phyloP scores from a whole-genome alignment of 2,329 filamentous ascomycete species.

The Botrytis galanthina region DNA sequence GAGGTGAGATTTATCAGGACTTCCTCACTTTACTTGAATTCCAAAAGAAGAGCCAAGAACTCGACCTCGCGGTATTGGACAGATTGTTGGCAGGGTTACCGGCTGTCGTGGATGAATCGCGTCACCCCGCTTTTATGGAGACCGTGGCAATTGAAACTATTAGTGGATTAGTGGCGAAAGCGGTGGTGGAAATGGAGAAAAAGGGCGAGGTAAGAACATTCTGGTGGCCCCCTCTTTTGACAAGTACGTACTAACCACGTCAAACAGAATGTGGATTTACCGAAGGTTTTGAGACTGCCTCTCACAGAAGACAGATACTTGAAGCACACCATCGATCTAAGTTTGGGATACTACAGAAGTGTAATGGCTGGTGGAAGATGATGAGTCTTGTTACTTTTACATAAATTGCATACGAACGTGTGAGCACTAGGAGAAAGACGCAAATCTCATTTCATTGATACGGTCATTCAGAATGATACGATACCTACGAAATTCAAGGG shows the following conservation, averaged over 20 bases:
- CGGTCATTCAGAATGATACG: conserved; percentile 25
- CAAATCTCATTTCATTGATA: conserved; percentile 1
- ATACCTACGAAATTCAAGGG: conserved; percentile 18
- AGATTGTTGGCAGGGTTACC: conserved; percentile 56
- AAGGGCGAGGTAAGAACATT: conserved; percentile 53
- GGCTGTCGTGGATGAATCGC: conserved; percentile 44
- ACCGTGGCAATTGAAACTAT: conserved; percentile 80
- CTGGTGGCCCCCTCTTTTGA: not conserved
- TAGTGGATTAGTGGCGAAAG: conserved; percentile 67
- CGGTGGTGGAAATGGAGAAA: conserved; percentile 55
- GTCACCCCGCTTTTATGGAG: conserved; percentile 49
- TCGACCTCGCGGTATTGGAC: conserved; percentile 50
- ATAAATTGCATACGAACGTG: conserved; percentile 5
- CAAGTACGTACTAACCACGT: not conserved
- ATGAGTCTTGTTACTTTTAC: conserved; percentile 9
- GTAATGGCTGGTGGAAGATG: conserved; percentile 34
- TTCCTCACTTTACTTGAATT: conserved; percentile 54
- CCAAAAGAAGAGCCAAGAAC: conserved; percentile 42
- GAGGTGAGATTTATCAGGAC: conserved; percentile 73
- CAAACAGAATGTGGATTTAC: conserved; percentile 43
- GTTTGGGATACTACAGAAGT: conserved; percentile 60
- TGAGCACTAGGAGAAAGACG: not conserved
- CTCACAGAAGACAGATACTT: conserved; percentile 72
- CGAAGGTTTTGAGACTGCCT: conserved; percentile 57
- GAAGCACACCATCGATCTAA: conserved; percentile 67